Conservation (phyloP, 108 stramenopile species). For the Parietichytrium sp. region DNA sequence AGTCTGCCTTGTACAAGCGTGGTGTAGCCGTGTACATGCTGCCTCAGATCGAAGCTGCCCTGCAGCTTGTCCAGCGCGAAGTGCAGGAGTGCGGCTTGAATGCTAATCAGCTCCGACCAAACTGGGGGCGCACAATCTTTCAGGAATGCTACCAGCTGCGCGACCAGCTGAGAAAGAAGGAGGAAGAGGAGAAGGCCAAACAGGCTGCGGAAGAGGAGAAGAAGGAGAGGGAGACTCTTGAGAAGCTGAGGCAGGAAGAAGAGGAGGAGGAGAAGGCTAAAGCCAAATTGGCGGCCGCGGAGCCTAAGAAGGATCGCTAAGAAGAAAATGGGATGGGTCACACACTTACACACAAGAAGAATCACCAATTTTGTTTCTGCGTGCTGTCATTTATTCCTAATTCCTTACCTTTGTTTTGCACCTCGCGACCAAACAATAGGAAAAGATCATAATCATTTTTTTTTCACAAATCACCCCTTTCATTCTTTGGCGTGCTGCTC, state of each 20-base stretch:
- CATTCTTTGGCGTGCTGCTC: too few species aligned
- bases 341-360: too few species aligned
- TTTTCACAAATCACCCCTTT: too few species aligned
- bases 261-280: conserved; percentile 29
- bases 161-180: neutral
- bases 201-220: neutral
- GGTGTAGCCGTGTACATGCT: conserved; percentile 23
- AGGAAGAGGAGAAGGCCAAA: neutral
- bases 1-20: conserved; percentile 6
- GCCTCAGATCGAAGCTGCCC: conserved; percentile 19
- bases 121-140: conserved; percentile 38
- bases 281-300: too few species aligned
- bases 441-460: too few species aligned
- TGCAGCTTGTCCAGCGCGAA: neutral
- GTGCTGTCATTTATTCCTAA: too few species aligned
- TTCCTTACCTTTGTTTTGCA: too few species aligned
- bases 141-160: conserved; percentile 21
- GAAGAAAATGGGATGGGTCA: too few species aligned
- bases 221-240: neutral
- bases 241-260: conserved; percentile 13
- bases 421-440: too few species aligned
- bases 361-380: too few species aligned
- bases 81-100: neutral
- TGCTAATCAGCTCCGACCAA: neutral
- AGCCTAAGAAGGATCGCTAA: too few species aligned